Base-by-base conservation (phyloP, 108 stramenopile species). In the Cyclostephanos invisitatus region DNA sequence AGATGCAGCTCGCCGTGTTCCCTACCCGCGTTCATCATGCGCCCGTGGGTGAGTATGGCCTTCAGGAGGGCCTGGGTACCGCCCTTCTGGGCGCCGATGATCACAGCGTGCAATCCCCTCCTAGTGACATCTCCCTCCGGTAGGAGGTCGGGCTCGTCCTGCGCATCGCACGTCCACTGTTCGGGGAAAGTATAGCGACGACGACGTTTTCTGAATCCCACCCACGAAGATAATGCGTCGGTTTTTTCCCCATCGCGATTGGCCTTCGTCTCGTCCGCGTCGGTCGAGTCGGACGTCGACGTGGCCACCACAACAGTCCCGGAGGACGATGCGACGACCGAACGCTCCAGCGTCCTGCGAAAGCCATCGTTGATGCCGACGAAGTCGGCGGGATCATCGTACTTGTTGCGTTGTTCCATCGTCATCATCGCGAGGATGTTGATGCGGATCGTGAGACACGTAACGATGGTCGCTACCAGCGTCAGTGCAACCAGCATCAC, bases 11-110 rank as follows among this genome's bases (percentile, higher is more conserved):
- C 72, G 7, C 72, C 72, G 55, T 64, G 72, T 2, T 24, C 49
- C 21, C 12, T 72, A 0, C 62, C 21, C 2, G 62, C 42, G 25
- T 12, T 61, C 48, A 72, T 14, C 47, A 72, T 72, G 42, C 40
- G 36, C 36, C 21, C 25, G 55, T 64, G 62, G 28, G 72, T 36
- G 10, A 51, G 44, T 0, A 64, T 47, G 14, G 64, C 63, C 3
- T 37, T 37, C 40, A 64, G 51, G 15, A 72, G 29, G 3, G 72
- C 72, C 25, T 72, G 72, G 0, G 72, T 72, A 11, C 72, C 72
- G 15, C 72, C 72, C 44, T 72, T 72, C 46, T 50, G 48, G 11
- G 62, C 38, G 6, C 72, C 72, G 1, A 72, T 72, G 38, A 72
- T 72, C 5, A 72, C 62, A 22, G 61, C 72, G 38, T 72, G 72